A percentile compares a stretch with the other conserved stretches of the same genome.
phyloP scores from a whole-genome alignment of 2,329 filamentous ascomycete species.

The Sclerotinia sclerotiorum region DNA sequence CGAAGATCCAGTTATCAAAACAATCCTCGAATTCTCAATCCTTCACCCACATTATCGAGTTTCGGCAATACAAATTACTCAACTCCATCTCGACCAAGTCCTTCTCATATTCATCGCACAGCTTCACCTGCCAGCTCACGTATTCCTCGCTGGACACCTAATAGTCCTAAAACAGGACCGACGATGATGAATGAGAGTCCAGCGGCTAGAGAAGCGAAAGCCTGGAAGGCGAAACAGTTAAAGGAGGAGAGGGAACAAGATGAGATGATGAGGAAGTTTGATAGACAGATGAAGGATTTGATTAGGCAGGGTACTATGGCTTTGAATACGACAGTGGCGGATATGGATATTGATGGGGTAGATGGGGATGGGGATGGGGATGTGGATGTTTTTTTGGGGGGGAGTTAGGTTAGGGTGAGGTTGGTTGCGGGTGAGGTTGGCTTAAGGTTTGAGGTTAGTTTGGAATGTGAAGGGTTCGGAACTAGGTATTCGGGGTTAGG shows the following conservation, averaged over 20 bases:
- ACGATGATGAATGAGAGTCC: conserved; percentile 34
- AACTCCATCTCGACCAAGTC: conserved; percentile 48
- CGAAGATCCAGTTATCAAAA: conserved; percentile 5
- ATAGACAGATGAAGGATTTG: conserved; percentile 77
- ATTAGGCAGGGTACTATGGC: conserved; percentile 87
- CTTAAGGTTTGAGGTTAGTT: not conserved
- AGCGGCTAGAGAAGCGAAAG: conserved; percentile 64
- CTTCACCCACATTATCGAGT: not conserved
- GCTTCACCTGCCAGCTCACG: conserved; percentile 55
- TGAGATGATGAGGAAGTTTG: conserved; percentile 75
- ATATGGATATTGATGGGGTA: conserved; percentile 31
- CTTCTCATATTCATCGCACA: conserved; percentile 44
- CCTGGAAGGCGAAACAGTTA: conserved; percentile 68
- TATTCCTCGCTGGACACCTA: conserved; percentile 44
- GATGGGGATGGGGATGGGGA: conserved; percentile 20
- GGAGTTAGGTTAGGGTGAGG: not conserved
- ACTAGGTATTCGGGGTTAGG: too few relatives aligned
- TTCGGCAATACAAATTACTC: conserved; percentile 42
- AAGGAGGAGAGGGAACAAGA: conserved; percentile 78
- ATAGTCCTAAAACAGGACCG: conserved; percentile 18
- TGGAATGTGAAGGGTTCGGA: too few relatives aligned
- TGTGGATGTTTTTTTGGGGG: not conserved
- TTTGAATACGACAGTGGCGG: conserved; percentile 61
- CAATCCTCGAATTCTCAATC: not conserved
- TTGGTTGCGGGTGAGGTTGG: not conserved